Base-by-base conservation (phyloP, 768 basidiomycete species). In the Sistotremastrum suecicum region DNA sequence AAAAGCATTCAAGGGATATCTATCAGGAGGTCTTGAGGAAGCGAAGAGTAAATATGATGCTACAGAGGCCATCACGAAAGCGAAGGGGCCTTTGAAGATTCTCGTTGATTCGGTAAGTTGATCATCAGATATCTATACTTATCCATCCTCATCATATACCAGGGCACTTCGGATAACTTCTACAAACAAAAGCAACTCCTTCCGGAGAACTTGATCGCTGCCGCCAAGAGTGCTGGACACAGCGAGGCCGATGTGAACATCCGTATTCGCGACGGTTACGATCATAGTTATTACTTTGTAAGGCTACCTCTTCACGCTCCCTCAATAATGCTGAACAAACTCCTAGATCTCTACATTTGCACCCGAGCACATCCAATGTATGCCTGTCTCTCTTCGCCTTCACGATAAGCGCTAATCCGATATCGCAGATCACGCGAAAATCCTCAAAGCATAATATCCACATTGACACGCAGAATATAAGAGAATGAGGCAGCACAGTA, bases 281-380 rank as follows among this genome's bases (percentile, higher is more conserved):
- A 92, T 55, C 85, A 90, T 57, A 78, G 79, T 44, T 92, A 92
- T 59, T 92, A 80, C 63, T 95, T 94, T 56, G 89, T 81, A 54
- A 52, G 68, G 62, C 20, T 11, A 8, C 39, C 10, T 28, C 43
- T 11, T 41, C 37, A 39, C 7, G 46, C 31, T 40, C 34, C 36
- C 38, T 12, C 7, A 8, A 9, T 12, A 31, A 30, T 38, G 35
- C 37, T 3, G 39, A 7, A 20, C 34, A 11, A 34, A 31, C 44
- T 49, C 29, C 20, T 43, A 90, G 88, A 82, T 95, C 39, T 89
- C 90, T 1, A 90, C 87, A 3, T 94, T 94, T 57, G 82, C 78
- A 11, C 69, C 80, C 7, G 91, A 91, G 53, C 94, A 99, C 56
- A 70, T 98, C 51, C 81, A 80, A 44, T 97, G 87, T 87, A 51